These are phyloP conservation scores for Centrapalus pauciflorus DNA, from an alignment of 129 eudicot species.

Conservation along the genomic window DNA sequence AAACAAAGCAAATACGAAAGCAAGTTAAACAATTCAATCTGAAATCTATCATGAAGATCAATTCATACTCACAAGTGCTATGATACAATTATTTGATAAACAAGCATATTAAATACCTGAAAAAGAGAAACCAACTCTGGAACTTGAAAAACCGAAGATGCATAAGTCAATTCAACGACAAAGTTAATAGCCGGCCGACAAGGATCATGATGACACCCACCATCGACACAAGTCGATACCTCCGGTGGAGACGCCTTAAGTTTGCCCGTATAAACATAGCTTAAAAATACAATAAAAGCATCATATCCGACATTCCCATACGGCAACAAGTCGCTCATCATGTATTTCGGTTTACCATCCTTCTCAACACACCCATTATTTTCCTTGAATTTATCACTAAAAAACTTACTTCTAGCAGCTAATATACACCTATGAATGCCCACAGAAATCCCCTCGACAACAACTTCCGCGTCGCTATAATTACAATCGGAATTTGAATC, in stretches of 20 bases:
- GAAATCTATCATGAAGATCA: background rate
- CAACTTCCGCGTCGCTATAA: conserved; percentile 63
- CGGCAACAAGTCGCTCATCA: conserved; percentile 49
- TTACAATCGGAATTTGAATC: conserved; percentile 25
- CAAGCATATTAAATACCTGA: conserved; percentile 39
- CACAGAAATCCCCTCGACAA: conserved; percentile 53
- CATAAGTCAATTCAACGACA: conserved; percentile 75
- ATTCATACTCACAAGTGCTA: background rate
- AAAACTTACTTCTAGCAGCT: conserved; percentile 66
- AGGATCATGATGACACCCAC: conserved; percentile 63
- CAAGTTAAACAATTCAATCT: too few species aligned
- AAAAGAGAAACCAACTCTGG: conserved; percentile 56
- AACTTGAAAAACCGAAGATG: conserved; percentile 58
- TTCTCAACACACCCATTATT: conserved; percentile 20
- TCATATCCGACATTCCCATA: conserved; percentile 59
- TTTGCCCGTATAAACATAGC: conserved; percentile 76
- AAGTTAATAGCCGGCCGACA: conserved; percentile 76
- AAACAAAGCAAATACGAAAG: background rate
- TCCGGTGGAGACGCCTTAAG: conserved; percentile 59
- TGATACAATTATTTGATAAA: background rate
- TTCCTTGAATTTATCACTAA: conserved; percentile 46
- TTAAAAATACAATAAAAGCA: conserved; percentile 54
- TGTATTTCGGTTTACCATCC: conserved; percentile 42
- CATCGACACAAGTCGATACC: conserved; percentile 77
- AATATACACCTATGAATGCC: conserved; percentile 78